A percentile compares a stretch with the other conserved stretches of the same genome.
These are phyloP conservation scores for Blastobotrys ciferrii DNA, from an alignment of 1,139 yeast genomes.

Conservation along the genomic window DNA sequence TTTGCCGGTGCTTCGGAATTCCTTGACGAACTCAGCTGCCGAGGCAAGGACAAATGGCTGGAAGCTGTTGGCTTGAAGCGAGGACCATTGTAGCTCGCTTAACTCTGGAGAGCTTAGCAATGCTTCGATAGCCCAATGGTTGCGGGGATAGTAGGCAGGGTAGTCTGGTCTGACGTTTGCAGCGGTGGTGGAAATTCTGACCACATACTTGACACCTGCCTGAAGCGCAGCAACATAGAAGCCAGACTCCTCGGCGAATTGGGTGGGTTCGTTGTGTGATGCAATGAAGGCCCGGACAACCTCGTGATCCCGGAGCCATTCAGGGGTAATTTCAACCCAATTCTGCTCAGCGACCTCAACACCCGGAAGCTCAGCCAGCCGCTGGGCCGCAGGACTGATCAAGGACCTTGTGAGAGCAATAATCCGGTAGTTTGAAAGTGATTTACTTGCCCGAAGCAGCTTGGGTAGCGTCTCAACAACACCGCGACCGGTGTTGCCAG, in stretches of 20 bases:
- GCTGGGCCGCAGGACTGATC: neutral
- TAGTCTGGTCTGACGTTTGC: neutral
- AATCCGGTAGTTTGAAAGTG: neutral
- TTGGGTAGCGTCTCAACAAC: neutral
- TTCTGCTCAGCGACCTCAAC: neutral
- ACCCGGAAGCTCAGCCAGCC: neutral
- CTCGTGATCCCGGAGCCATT: neutral
- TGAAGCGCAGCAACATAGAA: neutral
- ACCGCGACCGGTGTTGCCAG: constrained; percentile 1
- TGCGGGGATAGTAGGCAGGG: constrained; percentile 1
- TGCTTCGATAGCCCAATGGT: constrained; percentile 2
- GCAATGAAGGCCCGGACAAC: neutral
- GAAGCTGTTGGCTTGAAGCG: neutral
- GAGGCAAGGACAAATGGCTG: neutral
- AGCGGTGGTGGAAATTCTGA: neutral
- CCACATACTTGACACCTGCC: constrained; percentile 2
- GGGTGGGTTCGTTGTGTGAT: neutral
- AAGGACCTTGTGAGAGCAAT: neutral
- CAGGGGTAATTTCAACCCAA: neutral
- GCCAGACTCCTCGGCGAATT: constrained; percentile 1
- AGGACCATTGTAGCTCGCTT: neutral
- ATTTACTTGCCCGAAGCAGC: neutral
- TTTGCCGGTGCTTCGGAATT: neutral
- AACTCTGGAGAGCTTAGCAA: constrained; percentile 4
- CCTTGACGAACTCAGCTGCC: neutral